These are phyloP conservation scores for Penicillium sp. DNA, from an alignment of 2,329 filamentous ascomycete species.

Conservation along the genomic window DNA sequence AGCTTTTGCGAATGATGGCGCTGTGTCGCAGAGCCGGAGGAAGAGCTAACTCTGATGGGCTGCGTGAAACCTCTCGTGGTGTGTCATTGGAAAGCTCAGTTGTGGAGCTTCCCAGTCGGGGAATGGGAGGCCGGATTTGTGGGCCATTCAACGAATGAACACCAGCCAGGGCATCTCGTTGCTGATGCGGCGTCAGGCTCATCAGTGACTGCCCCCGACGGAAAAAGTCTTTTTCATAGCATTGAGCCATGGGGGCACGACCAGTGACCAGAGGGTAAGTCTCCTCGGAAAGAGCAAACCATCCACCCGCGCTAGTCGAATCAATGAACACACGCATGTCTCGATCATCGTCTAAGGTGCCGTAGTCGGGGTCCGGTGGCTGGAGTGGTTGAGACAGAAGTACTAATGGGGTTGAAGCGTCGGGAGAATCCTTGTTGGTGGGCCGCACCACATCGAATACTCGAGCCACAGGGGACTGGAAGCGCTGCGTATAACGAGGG, in stretches of 20 bases:
- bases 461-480: slow-evolving; percentile 75
- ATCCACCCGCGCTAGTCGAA: slow-evolving; percentile 79
- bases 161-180: slow-evolving; percentile 67
- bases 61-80: slow-evolving; percentile 36
- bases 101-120: slow-evolving; percentile 45
- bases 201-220: slow-evolving; percentile 38
- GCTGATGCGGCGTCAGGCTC: slow-evolving; percentile 45
- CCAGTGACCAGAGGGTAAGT: slow-evolving; percentile 84
- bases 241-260: slow-evolving; percentile 59
- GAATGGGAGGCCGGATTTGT: slow-evolving; percentile 40
- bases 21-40: slow-evolving; percentile 43
- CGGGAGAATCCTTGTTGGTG: slow-evolving; percentile 62
- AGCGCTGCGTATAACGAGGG: slow-evolving; percentile 66
- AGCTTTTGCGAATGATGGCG: slow-evolving; percentile 47
- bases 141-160: slow-evolving; percentile 63
- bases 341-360: slow-evolving; percentile 48
- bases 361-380: slow-evolving; percentile 50
- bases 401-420: slow-evolving; percentile 67
- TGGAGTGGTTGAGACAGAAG: slow-evolving; percentile 82
- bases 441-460: slow-evolving; percentile 87
- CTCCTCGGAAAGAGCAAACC: slow-evolving; percentile 89
- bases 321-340: slow-evolving; percentile 78
- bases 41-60: slow-evolving; percentile 38
- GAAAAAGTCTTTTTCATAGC: slow-evolving; percentile 55
- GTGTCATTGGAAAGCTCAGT: slow-evolving; percentile 38